Conservation (phyloP, 2,329 filamentous ascomycete species). For the Beauveria pseudobassiana region DNA sequence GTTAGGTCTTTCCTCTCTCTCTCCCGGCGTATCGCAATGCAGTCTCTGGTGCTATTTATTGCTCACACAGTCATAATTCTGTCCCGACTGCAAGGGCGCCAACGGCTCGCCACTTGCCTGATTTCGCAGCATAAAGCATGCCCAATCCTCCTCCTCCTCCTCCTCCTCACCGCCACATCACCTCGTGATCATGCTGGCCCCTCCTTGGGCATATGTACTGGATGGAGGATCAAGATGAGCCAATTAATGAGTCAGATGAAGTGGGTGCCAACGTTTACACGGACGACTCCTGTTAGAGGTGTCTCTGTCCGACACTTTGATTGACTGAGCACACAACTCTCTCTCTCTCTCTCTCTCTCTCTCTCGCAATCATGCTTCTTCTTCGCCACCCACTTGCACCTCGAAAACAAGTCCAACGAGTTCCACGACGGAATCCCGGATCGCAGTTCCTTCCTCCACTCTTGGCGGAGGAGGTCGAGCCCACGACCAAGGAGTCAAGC, state of each 20-base stretch:
- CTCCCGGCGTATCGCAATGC: too few relatives aligned
- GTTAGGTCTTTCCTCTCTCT: neutral
- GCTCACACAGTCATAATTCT: neutral
- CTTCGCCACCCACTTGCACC: neutral
- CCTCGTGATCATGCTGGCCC: constrained; percentile 2
- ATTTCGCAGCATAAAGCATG: neutral
- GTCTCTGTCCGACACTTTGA: too few relatives aligned
- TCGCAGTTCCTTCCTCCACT: neutral
- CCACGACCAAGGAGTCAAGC: neutral
- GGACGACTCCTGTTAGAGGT: too few relatives aligned
- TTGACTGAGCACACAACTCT: neutral
- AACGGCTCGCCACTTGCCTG: neutral
- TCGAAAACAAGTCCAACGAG: neutral
- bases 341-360: neutral
- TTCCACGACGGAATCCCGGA: neutral
- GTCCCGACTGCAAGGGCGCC: neutral
- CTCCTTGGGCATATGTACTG: neutral
- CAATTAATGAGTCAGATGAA: neutral
- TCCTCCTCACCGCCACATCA: neutral
- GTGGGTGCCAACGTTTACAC: too few relatives aligned
- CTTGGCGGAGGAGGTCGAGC: neutral
- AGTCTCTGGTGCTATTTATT: neutral
- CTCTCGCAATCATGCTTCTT: neutral
- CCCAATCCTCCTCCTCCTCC: neutral
- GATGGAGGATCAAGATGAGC: neutral